A percentile compares a stretch with the other conserved stretches of the same genome.
Evolutionary conservation across 441 rosid species (phyloP).

Genomic region (Iberis amara): DNA sequence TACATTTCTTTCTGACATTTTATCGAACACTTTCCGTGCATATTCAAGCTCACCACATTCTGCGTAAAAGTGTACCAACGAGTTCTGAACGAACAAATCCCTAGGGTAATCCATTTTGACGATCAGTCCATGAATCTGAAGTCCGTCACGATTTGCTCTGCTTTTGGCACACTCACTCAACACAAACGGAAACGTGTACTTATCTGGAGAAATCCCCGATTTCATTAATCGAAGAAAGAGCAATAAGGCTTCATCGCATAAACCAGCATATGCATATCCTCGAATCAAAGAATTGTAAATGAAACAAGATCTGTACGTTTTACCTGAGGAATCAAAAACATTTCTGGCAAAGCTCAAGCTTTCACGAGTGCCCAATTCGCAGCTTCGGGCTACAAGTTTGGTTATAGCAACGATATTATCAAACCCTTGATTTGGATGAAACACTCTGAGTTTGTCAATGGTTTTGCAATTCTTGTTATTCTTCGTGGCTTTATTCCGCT

Average conservation of each 20-base stretch:
- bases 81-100: conserved; percentile 50
- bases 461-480: conserved; percentile 31
- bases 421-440: conserved; percentile 43
- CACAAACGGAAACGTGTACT: conserved; percentile 58
- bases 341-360: conserved; percentile 49
- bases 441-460: conserved; percentile 36
- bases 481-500: background rate
- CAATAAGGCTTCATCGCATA: conserved; percentile 40
- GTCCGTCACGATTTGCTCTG: conserved; percentile 35
- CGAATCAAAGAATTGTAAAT: conserved; percentile 59
- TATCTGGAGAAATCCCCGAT: conserved; percentile 47
- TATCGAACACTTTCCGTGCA: conserved; percentile 55
- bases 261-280: conserved; percentile 45
- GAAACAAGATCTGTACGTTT: conserved; percentile 37
- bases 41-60: conserved; percentile 44
- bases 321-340: conserved; percentile 35
- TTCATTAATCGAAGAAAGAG: conserved; percentile 40
- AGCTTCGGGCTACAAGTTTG: conserved; percentile 39
- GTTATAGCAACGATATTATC: conserved; percentile 17
- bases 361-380: conserved; percentile 43
- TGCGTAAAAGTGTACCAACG: conserved; percentile 49
- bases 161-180: conserved; percentile 57
- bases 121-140: conserved; percentile 57
- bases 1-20: conserved; percentile 58
- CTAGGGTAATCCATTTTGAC: conserved; percentile 41